Percentiles rank a stretch among this genome's conserved stretches.
phyloP scores from a whole-genome alignment of 192 early-diverging fungal genomes.

The Coemansia sp. region DNA sequence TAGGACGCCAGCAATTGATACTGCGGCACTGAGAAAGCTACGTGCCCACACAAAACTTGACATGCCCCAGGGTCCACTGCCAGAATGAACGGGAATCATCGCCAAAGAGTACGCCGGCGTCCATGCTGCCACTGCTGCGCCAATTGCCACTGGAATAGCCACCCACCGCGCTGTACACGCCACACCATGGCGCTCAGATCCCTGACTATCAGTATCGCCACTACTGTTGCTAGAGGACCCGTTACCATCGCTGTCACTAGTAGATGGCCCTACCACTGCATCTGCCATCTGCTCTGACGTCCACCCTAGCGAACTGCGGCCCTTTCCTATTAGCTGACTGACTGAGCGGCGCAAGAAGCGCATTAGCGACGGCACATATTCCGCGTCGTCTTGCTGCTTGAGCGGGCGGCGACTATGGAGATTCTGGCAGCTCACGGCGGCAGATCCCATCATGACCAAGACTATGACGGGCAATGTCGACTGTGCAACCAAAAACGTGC shows the following conservation, averaged over 20 bases:
- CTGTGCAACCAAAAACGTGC: conserved; percentile 29
- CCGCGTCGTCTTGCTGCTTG: not conserved
- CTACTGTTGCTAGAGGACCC: not conserved
- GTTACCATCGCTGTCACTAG: conserved; percentile 1
- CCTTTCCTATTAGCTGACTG: not conserved
- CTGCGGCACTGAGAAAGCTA: not conserved
- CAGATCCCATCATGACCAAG: conserved; percentile 5
- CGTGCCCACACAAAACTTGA: conserved; percentile 4
- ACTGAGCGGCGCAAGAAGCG: not conserved
- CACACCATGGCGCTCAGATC: not conserved
- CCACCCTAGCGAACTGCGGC: not conserved
- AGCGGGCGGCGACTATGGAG: not conserved
- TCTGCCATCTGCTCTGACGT: not conserved
- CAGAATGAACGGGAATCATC: not conserved
- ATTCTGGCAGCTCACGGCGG: not conserved
- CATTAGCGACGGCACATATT: conserved; percentile 1
- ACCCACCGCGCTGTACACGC: conserved; percentile 2
- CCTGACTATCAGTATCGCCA: not conserved
- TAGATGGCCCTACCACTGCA: not conserved
- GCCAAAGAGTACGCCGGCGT: conserved; percentile 25
- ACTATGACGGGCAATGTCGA: conserved; percentile 26
- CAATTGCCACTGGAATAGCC: not conserved
- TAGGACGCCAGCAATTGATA: conserved; percentile 16
- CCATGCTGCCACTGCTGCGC: conserved; percentile 20
- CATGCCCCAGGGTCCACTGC: not conserved